phyloP scores from a whole-genome alignment of 2,329 filamentous ascomycete genomes.

The Neurospora crassa region DNA sequence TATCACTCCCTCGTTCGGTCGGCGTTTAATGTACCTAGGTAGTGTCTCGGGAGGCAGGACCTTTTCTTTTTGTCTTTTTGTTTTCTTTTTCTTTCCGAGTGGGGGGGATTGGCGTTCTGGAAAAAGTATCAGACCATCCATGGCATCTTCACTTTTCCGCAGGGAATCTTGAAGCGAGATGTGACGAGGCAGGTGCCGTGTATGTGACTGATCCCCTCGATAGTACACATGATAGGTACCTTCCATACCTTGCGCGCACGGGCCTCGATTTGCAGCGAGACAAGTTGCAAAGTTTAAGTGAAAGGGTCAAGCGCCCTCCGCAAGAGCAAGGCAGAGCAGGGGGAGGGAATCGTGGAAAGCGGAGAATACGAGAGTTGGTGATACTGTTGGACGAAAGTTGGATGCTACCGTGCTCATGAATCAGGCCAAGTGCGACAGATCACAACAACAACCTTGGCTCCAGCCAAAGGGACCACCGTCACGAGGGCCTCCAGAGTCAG shows the following conservation, averaged over 20 bases:
- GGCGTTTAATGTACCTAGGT: background rate
- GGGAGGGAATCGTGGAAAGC: background rate
- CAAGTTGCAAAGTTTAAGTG: background rate
- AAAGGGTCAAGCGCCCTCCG: background rate
- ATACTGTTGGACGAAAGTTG: background rate
- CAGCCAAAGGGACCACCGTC: background rate
- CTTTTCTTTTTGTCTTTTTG: background rate
- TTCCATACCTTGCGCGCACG: background rate
- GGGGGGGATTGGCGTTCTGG: background rate
- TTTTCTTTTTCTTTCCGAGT: background rate
- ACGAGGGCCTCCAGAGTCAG: background rate
- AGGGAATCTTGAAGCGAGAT: background rate
- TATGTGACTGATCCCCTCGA: background rate
- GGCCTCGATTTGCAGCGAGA: background rate
- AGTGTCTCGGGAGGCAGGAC: background rate
- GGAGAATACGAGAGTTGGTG: background rate
- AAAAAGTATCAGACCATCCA: background rate
- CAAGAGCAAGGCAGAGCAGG: background rate
- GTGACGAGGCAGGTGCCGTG: background rate
- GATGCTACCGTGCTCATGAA: background rate
- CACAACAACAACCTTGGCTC: background rate
- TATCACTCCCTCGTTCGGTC: background rate
- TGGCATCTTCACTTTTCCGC: background rate
- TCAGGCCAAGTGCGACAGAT: background rate
- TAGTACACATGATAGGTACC: background rate